Conservation (phyloP, 2,329 filamentous ascomycete species). For the Stachybotrys chartarum region DNA sequence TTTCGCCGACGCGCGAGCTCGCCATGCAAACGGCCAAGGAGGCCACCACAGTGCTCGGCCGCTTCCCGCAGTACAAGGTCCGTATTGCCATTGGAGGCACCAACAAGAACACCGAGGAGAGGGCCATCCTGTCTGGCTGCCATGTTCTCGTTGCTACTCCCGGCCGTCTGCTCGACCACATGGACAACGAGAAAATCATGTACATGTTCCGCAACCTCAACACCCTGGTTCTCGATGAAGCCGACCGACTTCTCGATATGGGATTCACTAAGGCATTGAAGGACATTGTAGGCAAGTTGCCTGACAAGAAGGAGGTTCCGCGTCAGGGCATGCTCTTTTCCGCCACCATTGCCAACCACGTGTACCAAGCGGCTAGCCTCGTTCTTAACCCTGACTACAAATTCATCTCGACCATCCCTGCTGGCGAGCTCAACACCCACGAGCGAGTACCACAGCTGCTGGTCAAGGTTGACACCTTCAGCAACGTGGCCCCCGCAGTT, state of each 20-base stretch:
- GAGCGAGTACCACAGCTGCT: slow-evolving; percentile 67
- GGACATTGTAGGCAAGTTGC: slow-evolving; percentile 67
- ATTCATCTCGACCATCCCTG: slow-evolving; percentile 72
- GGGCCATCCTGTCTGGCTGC: slow-evolving; percentile 62
- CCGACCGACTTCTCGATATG: slow-evolving; percentile 73
- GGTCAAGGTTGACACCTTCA: slow-evolving; percentile 60
- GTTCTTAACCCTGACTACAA: slow-evolving; percentile 67
- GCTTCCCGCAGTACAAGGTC: slow-evolving; percentile 67
- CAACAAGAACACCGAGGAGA: slow-evolving; percentile 68
- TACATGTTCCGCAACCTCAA: slow-evolving; percentile 63
- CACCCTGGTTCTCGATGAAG: slow-evolving; percentile 77
- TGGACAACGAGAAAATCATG: slow-evolving; percentile 64
- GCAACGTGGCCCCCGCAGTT: slow-evolving; percentile 56
- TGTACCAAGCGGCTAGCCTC: slow-evolving; percentile 64
- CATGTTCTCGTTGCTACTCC: slow-evolving; percentile 78
- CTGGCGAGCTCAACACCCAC: slow-evolving; percentile 71
- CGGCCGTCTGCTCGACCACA: slow-evolving; percentile 70
- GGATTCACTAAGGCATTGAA: slow-evolving; percentile 76
- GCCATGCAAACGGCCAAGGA: slow-evolving; percentile 66
- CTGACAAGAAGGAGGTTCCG: slow-evolving; percentile 50
- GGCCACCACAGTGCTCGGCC: slow-evolving; percentile 62
- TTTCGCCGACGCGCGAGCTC: slow-evolving; percentile 65
- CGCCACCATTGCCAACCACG: slow-evolving; percentile 73
- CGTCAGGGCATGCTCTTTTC: slow-evolving; percentile 76
- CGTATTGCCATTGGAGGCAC: slow-evolving; percentile 73